Evolutionary conservation across 1,139 yeast genomes (phyloP).

Genomic region (Spathaspora sp.): DNA sequence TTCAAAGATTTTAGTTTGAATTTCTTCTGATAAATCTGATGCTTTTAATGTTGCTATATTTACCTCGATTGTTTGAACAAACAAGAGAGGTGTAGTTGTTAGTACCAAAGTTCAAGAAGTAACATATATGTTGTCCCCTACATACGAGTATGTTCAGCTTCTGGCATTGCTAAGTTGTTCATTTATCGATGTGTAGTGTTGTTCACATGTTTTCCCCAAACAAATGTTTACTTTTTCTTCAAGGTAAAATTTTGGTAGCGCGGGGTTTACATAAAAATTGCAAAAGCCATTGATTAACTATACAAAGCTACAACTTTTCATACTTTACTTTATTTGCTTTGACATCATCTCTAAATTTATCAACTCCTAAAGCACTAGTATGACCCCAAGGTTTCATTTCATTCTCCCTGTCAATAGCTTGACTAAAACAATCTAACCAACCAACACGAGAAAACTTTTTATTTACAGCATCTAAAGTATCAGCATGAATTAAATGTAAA

Average conservation of each 20-base stretch:
- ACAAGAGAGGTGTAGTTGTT: background rate
- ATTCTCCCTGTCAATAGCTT: constrained; percentile 36
- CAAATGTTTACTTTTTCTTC: background rate
- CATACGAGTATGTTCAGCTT: constrained; percentile 11
- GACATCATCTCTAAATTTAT: constrained; percentile 29
- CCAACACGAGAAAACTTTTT: constrained; percentile 29
- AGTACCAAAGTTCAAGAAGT: background rate
- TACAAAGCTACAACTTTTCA: constrained; percentile 14
- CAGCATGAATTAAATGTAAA: constrained; percentile 29
- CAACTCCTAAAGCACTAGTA: constrained; percentile 35
- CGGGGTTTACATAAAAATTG: background rate
- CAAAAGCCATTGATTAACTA: background rate
- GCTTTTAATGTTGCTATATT: constrained; percentile 44
- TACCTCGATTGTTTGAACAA: background rate
- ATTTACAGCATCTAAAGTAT: constrained; percentile 31
- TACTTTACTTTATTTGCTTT: constrained; percentile 27
- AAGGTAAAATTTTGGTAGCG: background rate
- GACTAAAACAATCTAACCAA: constrained; percentile 36
- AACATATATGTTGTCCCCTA: background rate
- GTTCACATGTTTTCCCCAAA: background rate
- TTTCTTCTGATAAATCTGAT: constrained; percentile 54
- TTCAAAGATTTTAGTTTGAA: constrained; percentile 59
- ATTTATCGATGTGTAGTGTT: background rate
- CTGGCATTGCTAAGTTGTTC: constrained; percentile 6
- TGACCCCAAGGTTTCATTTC: constrained; percentile 36